A percentile compares a stretch with the other conserved stretches of the same genome.
Conservation (phyloP, 192 early-diverging fungal genomes). For the Dissophora ornata region DNA sequence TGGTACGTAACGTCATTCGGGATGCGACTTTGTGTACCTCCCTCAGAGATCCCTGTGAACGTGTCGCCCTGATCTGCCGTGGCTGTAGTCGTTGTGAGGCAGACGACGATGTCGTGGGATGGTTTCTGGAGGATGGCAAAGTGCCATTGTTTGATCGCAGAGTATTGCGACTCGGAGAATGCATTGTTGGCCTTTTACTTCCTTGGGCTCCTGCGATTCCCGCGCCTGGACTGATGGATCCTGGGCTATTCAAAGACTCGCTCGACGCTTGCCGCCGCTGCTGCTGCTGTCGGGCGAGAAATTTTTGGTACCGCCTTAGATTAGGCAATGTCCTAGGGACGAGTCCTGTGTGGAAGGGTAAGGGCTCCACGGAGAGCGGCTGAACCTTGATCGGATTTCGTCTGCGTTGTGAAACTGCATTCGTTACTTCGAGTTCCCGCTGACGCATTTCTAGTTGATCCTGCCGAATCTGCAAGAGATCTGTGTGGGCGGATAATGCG, state of each 20-base stretch:
- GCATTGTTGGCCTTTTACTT: not conserved
- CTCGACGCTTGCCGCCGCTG: slow-evolving; percentile 4
- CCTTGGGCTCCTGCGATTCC: not conserved
- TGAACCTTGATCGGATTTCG: slow-evolving; percentile 42
- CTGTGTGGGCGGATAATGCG: slow-evolving; percentile 12
- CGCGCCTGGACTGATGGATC: not conserved
- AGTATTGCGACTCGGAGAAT: no score
- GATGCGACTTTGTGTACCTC: slow-evolving; percentile 28
- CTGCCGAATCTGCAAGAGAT: slow-evolving; percentile 16
- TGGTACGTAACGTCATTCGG: slow-evolving; percentile 15
- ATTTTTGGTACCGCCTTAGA: slow-evolving; percentile 21
- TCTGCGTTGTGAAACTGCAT: no score
- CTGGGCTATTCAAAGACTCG: not conserved
- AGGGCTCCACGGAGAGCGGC: slow-evolving; percentile 44
- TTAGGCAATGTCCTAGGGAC: slow-evolving; percentile 26
- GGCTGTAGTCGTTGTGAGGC: slow-evolving; percentile 1
- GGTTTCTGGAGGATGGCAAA: not conserved
- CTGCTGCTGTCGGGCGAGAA: slow-evolving; percentile 18
- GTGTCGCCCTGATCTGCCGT: not conserved
- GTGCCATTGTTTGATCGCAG: not conserved
- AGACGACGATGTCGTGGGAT: not conserved
- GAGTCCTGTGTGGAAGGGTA: slow-evolving; percentile 38
- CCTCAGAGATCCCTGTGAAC: slow-evolving; percentile 32
- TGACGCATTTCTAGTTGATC: slow-evolving; percentile 14
- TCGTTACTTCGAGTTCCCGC: not conserved